A percentile compares a stretch with the other conserved stretches of the same genome.
Conservation (phyloP, 1,139 yeast genomes). For the Scheffersomyces quercinus region DNA sequence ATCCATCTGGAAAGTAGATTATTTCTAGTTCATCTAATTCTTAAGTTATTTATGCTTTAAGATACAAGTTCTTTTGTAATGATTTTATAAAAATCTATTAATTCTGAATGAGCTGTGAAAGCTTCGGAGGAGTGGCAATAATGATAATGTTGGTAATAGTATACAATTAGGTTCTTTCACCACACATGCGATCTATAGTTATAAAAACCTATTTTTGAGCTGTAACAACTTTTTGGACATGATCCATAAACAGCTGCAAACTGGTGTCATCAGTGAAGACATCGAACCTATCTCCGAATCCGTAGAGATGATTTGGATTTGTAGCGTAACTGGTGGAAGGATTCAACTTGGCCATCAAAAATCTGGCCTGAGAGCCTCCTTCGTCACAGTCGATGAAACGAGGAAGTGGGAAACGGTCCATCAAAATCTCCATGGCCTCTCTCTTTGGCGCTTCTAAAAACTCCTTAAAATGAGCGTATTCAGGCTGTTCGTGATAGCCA, state of each 20-base stretch:
- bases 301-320: slow-evolving; percentile 34
- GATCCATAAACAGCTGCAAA: slow-evolving; percentile 67
- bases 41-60: not conserved
- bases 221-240: slow-evolving; percentile 43
- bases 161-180: not conserved
- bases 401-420: slow-evolving; percentile 73
- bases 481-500: slow-evolving; percentile 66
- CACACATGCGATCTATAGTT: too few relatives aligned
- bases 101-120: not conserved
- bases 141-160: not conserved
- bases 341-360: slow-evolving; percentile 70
- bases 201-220: slow-evolving; percentile 14
- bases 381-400: slow-evolving; percentile 74
- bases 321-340: slow-evolving; percentile 66
- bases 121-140: too few relatives aligned
- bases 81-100: not conserved
- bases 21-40: too few relatives aligned
- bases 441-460: slow-evolving; percentile 64
- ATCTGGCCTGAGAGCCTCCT: slow-evolving; percentile 78
- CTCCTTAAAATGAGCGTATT: slow-evolving; percentile 59
- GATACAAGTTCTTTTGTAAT: not conserved
- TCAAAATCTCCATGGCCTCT: slow-evolving; percentile 66
- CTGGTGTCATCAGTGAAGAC: slow-evolving; percentile 72
- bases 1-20: too few relatives aligned
- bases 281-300: slow-evolving; percentile 27